phyloP scores from a whole-genome alignment of 2,329 filamentous ascomycete genomes.

The Rugonectria rugulosa region DNA sequence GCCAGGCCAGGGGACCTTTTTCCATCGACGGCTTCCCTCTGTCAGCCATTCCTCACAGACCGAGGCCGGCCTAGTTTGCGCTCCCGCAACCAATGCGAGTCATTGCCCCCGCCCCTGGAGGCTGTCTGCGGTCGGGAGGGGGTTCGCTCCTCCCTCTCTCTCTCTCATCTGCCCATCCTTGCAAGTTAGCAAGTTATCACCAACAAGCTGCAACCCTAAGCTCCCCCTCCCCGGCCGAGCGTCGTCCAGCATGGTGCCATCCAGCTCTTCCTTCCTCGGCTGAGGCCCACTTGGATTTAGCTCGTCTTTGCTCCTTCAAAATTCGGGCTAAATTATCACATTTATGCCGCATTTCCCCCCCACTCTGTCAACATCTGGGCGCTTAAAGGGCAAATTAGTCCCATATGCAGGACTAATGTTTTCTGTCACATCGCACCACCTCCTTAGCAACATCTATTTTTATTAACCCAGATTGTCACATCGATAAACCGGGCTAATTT shows the following conservation, averaged over 20 bases:
- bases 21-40: neutral
- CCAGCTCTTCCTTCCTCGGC: conserved; percentile 1
- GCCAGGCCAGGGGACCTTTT: conserved; percentile 10
- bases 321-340: conserved; percentile 39
- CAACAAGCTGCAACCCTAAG: neutral
- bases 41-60: conserved; percentile 5
- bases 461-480: conserved; percentile 22
- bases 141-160: conserved; percentile 6
- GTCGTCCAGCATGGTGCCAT: conserved; percentile 15
- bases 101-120: conserved; percentile 32
- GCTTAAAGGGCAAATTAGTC: conserved; percentile 36
- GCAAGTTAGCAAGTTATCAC: neutral
- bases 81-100: conserved; percentile 39
- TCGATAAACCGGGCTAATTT: conserved; percentile 36
- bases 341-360: conserved; percentile 11
- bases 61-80: conserved; percentile 26
- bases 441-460: conserved; percentile 7
- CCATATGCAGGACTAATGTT: conserved; percentile 33
- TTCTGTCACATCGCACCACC: conserved; percentile 30
- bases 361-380: conserved; percentile 21
- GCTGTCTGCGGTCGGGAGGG: conserved; percentile 27
- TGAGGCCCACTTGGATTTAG: conserved; percentile 13
- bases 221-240: conserved; percentile 1
- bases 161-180: conserved; percentile 6
- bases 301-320: conserved; percentile 26